These are phyloP conservation scores for Mrakia blollopis DNA, from an alignment of 768 basidiomycete genomes.

Conservation along the genomic window DNA sequence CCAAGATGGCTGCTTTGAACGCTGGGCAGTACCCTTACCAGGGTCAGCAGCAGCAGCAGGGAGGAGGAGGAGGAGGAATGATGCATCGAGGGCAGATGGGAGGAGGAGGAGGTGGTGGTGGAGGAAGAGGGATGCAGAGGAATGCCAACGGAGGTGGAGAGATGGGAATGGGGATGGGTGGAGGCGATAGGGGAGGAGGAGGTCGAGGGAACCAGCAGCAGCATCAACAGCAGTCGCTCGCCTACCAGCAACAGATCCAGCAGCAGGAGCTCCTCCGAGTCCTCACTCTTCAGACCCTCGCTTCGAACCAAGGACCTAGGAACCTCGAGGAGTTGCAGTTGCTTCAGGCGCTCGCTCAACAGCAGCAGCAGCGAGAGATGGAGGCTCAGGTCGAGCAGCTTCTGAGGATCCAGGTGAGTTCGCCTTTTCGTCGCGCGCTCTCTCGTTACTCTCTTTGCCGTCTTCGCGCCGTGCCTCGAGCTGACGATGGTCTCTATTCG, in stretches of 20 bases:
- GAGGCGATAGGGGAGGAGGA: not conserved
- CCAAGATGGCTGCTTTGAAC: constrained; percentile 33
- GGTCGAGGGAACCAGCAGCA: constrained; percentile 19
- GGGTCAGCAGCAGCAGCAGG: not conserved
- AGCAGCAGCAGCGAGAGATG: constrained; percentile 30
- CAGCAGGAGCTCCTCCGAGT: constrained; percentile 29
- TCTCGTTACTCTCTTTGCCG: not conserved
- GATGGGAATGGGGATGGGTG: constrained; percentile 1
- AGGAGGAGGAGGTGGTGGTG: not conserved
- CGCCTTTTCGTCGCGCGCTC: not conserved
- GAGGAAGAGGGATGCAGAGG: not conserved
- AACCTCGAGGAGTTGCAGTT: constrained; percentile 28
- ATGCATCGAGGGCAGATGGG: not conserved
- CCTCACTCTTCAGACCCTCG: constrained; percentile 16
- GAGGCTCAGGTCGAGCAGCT: constrained; percentile 32
- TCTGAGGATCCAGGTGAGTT: constrained; percentile 28
- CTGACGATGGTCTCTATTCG: not conserved
- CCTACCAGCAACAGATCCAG: constrained; percentile 24
- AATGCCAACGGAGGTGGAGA: not conserved
- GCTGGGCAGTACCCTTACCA: constrained; percentile 19
- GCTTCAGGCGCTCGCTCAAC: constrained; percentile 30
- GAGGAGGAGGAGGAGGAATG: not conserved
- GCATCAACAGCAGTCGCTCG: constrained; percentile 18
- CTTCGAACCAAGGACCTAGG: constrained; percentile 22
- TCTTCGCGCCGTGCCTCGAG: not conserved